phyloP scores from a whole-genome alignment of 371 early-diverging fungal genomes.

The Circinella umbellata region DNA sequence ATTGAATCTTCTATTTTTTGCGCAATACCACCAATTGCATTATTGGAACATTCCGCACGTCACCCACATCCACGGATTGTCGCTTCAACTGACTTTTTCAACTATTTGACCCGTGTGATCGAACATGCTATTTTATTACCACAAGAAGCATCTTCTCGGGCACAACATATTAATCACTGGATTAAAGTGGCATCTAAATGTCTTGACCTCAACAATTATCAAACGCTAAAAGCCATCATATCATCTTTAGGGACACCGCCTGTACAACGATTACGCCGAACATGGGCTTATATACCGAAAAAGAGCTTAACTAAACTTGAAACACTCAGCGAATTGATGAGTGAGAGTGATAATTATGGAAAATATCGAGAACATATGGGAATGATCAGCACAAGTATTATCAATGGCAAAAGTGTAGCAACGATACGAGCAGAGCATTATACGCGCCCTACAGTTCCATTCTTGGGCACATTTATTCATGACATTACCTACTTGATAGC shows the following conservation, averaged over 20 bases:
- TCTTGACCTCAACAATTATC: conserved; percentile 72
- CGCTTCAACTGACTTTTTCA: conserved; percentile 83
- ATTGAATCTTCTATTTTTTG: conserved; percentile 75
- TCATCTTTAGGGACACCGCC: conserved; percentile 79
- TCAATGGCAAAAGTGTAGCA: conserved; percentile 43
- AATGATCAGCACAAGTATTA: conserved; percentile 38
- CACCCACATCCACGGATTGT: conserved; percentile 72
- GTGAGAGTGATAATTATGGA: conserved; percentile 75
- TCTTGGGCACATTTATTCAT: conserved; percentile 79
- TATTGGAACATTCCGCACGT: conserved; percentile 72
- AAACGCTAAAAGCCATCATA: conserved; percentile 77
- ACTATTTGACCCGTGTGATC: conserved; percentile 77
- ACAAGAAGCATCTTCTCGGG: conserved; percentile 64
- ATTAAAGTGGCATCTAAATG: conserved; percentile 74
- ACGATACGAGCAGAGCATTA: conserved; percentile 49
- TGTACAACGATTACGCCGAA: conserved; percentile 73
- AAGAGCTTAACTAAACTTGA: conserved; percentile 67
- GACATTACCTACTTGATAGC: conserved; percentile 80
- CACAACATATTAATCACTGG: conserved; percentile 74
- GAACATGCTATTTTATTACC: conserved; percentile 75
- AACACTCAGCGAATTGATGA: conserved; percentile 66
- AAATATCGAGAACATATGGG: conserved; percentile 73
- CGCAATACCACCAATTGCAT: conserved; percentile 67
- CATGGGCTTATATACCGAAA: conserved; percentile 77
- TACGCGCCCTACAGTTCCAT: conserved; percentile 73